phyloP scores from a whole-genome alignment of 352 stramenopile species.

The Blastocystis sp. region DNA sequence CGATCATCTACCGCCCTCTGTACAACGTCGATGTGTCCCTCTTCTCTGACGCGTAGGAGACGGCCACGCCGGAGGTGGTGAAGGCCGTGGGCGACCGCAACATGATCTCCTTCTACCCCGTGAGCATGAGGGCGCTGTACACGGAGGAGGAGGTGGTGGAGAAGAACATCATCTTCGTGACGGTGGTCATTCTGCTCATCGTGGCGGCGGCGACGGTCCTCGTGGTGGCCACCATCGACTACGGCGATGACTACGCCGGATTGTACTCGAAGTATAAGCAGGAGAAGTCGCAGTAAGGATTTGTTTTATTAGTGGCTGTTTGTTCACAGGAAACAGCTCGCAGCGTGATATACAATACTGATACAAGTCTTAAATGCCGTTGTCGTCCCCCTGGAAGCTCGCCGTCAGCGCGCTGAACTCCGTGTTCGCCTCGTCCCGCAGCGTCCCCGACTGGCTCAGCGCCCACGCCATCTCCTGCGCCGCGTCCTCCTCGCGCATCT shows the following conservation, averaged over 20 bases:
- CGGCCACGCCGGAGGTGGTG: not conserved
- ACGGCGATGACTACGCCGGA: slow-evolving; percentile 48
- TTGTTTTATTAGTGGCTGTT: no score
- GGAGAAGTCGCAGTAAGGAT: slow-evolving; percentile 20
- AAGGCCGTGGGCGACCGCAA: not conserved
- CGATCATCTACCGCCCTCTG: slow-evolving; percentile 43
- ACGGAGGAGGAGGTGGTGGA: slow-evolving; percentile 36
- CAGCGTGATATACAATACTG: no score
- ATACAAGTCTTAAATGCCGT: slow-evolving; percentile 3
- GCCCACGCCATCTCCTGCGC: not conserved
- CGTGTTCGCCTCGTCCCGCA: not conserved
- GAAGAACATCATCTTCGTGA: slow-evolving; percentile 49
- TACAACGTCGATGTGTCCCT: not conserved
- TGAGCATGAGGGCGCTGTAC: not conserved
- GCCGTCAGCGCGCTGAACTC: not conserved
- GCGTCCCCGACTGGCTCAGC: not conserved
- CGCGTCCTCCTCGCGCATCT: not conserved
- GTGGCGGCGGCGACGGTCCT: slow-evolving; percentile 13
- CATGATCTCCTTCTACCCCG: not conserved
- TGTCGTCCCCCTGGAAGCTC: slow-evolving; percentile 12
- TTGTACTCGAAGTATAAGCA: slow-evolving; percentile 63
- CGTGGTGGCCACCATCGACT: slow-evolving; percentile 51
- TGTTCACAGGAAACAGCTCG: no score
- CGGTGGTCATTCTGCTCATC: slow-evolving; percentile 43
- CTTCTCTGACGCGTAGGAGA: not conserved